A percentile compares a stretch with the other conserved stretches of the same genome.
phyloP scores from a whole-genome alignment of 768 basidiomycete genomes.

The Kwoniella sp. region DNA sequence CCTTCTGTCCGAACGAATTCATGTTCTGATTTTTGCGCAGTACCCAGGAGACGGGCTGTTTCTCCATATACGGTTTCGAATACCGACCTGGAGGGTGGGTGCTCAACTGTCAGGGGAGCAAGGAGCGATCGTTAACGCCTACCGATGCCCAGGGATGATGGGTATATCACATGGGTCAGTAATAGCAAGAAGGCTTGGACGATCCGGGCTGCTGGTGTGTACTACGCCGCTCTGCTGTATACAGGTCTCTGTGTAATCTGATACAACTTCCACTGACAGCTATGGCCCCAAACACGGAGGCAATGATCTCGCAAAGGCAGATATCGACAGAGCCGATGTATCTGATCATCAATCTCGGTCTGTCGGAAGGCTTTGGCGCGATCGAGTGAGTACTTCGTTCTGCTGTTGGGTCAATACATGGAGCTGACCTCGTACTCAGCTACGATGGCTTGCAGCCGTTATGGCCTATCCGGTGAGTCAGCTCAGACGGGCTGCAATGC shows the following conservation, averaged over 20 bases:
- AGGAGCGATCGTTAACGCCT: too few species aligned
- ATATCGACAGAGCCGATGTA: constrained; percentile 77
- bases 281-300: constrained; percentile 61
- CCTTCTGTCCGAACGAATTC: too few species aligned
- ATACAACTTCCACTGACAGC: constrained; percentile 51
- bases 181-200: constrained; percentile 63
- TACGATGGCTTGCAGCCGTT: constrained; percentile 36
- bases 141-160: too few species aligned
- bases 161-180: constrained; percentile 77
- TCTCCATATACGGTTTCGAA: constrained; percentile 72
- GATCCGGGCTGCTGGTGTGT: constrained; percentile 31
- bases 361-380: constrained; percentile 71
- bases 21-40: too few species aligned
- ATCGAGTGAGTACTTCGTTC: constrained; percentile 34
- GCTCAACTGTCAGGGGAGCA: not conserved
- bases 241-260: not conserved
- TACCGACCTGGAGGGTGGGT: constrained; percentile 66
- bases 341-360: constrained; percentile 54
- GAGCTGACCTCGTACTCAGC: constrained; percentile 15
- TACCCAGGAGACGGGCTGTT: constrained; percentile 55
- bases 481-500: constrained; percentile 50
- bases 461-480: constrained; percentile 39
- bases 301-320: constrained; percentile 65
- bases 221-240: not conserved
- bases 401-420: not conserved